Percentiles rank a stretch among this genome's conserved stretches.
Evolutionary conservation across 305 asterid species (phyloP).

Genomic region (Solanum chacoense): DNA sequence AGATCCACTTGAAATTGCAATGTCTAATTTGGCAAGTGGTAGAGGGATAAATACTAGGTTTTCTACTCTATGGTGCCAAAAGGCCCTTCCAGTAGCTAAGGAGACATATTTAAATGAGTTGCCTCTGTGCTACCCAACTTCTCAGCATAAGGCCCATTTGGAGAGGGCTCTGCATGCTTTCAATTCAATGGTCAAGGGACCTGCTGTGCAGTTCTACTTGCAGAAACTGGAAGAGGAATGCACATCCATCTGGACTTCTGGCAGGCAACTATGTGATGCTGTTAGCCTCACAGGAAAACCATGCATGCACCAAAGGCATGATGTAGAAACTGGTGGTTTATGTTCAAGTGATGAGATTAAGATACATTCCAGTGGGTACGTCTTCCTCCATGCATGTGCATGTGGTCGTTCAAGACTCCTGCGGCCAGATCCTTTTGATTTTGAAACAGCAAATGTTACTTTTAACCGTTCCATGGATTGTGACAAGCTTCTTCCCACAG

Average conservation of each 20-base stretch:
- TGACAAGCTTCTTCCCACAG: constrained; percentile 77
- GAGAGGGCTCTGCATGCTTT: constrained; percentile 49
- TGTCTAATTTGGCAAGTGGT: constrained; percentile 46
- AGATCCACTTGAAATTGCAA: constrained; percentile 42
- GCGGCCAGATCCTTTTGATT: constrained; percentile 85
- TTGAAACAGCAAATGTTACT: constrained; percentile 60
- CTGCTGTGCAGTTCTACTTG: constrained; percentile 46
- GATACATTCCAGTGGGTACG: constrained; percentile 84
- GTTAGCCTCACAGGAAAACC: constrained; percentile 94
- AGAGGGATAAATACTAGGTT: constrained; percentile 53
- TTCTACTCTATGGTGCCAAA: constrained; percentile 80
- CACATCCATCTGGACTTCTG: constrained; percentile 73
- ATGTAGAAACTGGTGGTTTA: constrained; percentile 12
- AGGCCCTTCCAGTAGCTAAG: constrained; percentile 77
- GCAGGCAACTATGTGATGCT: constrained; percentile 93
- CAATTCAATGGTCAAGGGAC: constrained; percentile 82
- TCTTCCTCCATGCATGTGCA: constrained; percentile 95
- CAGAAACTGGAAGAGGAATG: constrained; percentile 73
- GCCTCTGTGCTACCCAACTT: constrained; percentile 81
- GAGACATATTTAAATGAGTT: constrained; percentile 59
- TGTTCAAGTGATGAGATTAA: constrained; percentile 26
- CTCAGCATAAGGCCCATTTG: constrained; percentile 68
- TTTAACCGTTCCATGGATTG: constrained; percentile 56
- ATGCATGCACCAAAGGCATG: constrained; percentile 82
- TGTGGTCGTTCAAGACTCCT: constrained; percentile 91